These are phyloP conservation scores for Gamarada debralockiae DNA, from an alignment of 495 filamentous ascomycete species.

Conservation along the genomic window DNA sequence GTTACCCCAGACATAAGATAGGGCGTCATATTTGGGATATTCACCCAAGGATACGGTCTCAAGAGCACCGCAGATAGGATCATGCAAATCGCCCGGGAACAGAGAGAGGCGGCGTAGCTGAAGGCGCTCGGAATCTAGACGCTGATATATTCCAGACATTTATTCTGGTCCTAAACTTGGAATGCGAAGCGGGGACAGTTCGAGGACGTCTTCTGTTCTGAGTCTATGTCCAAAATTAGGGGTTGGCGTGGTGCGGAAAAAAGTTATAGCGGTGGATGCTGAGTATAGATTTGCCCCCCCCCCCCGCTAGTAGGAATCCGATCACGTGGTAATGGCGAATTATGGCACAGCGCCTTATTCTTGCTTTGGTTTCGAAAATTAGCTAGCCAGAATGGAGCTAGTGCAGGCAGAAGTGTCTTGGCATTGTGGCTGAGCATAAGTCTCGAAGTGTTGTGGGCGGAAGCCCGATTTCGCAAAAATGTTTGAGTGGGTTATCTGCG, in stretches of 20 bases:
- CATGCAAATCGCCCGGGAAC: background rate
- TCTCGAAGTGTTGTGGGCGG: too few relatives aligned
- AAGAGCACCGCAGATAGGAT: background rate
- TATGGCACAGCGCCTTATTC: too few relatives aligned
- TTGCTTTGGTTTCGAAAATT: too few relatives aligned
- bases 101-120: background rate
- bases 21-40: constrained; percentile 20
- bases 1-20: constrained; percentile 31
- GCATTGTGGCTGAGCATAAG: too few relatives aligned
- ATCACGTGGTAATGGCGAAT: too few relatives aligned
- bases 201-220: background rate
- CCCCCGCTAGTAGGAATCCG: too few relatives aligned
- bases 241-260: background rate
- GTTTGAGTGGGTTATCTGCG: too few relatives aligned
- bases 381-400: too few relatives aligned
- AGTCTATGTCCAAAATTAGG: background rate
- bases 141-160: background rate
- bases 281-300: too few relatives aligned
- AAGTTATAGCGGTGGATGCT: background rate
- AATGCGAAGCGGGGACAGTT: background rate
- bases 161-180: background rate
- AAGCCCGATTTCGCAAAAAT: too few relatives aligned
- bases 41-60: background rate
- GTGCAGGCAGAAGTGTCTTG: too few relatives aligned
- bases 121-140: background rate